phyloP scores from a whole-genome alignment of 768 basidiomycete genomes.

The Hericium alpestre region DNA sequence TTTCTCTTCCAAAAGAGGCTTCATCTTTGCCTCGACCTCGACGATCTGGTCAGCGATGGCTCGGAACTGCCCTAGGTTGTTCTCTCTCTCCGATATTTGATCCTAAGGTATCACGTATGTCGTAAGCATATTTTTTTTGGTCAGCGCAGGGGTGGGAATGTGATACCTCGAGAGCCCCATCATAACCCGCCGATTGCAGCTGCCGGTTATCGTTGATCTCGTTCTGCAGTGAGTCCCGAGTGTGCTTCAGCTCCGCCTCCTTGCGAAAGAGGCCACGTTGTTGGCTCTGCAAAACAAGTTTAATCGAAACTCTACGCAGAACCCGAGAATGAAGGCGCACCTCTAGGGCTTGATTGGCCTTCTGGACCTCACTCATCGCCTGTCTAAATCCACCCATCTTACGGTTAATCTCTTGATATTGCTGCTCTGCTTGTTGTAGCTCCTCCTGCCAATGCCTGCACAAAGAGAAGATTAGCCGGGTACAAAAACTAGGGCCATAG shows the following conservation, averaged over 20 bases:
- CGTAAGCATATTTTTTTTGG: not conserved
- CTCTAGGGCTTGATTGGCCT: constrained; percentile 11
- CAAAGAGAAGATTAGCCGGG: not conserved
- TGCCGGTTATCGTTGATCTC: constrained; percentile 65
- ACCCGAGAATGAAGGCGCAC: not conserved
- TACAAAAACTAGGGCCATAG: not conserved
- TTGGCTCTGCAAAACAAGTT: not conserved
- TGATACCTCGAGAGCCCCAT: constrained; percentile 44
- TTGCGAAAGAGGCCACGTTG: constrained; percentile 1
- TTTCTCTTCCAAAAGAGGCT: constrained; percentile 29
- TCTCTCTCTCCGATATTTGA: constrained; percentile 40
- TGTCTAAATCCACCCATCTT: constrained; percentile 20
- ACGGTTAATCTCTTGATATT: constrained; percentile 22
- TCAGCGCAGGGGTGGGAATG: not conserved
- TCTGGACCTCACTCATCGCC: constrained; percentile 21
- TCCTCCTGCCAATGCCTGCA: constrained; percentile 37
- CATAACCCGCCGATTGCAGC: constrained; percentile 45
- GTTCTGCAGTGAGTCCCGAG: constrained; percentile 34
- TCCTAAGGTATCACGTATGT: constrained; percentile 30
- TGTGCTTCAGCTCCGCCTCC: constrained; percentile 19
- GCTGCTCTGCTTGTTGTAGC: constrained; percentile 27
- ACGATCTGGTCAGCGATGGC: constrained; percentile 35
- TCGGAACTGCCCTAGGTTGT: constrained; percentile 36
- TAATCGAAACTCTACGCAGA: not conserved
- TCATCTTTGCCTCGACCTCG: constrained; percentile 37